Conservation (phyloP, 176 grass and related monocot species). For the Elaeis guineensis region DNA sequence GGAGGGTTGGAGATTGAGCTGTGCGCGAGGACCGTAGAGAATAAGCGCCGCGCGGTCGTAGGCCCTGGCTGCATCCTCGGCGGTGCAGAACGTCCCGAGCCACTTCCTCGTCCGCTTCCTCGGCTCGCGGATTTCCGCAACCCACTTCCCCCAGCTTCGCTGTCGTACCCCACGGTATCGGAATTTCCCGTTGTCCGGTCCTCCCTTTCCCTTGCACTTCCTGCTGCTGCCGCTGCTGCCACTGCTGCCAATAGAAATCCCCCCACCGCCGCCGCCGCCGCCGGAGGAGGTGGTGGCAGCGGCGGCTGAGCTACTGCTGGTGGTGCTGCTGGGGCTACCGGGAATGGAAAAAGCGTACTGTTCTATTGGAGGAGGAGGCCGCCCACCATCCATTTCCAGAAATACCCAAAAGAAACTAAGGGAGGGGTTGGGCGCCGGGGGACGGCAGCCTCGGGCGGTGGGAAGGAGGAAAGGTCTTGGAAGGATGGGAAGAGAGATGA, state of each 20-base stretch:
- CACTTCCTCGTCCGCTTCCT: constrained; percentile 70
- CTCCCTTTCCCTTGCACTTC: constrained; percentile 47
- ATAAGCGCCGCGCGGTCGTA: constrained; percentile 85
- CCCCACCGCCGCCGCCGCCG: constrained; percentile 1
- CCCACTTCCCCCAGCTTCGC: constrained; percentile 79
- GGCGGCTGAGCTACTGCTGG: not conserved
- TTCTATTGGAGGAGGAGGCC: not conserved
- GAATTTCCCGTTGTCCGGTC: constrained; percentile 77
- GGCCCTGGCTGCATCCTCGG: constrained; percentile 80
- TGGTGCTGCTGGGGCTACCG: constrained; percentile 6
- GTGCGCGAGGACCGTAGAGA: constrained; percentile 64
- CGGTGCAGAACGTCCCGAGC: constrained; percentile 91
- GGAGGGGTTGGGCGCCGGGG: constrained; percentile 10
- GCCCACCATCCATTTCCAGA: not conserved
- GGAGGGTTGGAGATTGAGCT: constrained; percentile 65
- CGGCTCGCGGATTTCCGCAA: constrained; percentile 67
- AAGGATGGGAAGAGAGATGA: not conserved
- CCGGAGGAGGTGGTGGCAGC: not conserved
- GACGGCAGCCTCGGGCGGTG: not conserved
- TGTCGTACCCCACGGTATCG: constrained; percentile 60
- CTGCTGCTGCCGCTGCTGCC: constrained; percentile 20
- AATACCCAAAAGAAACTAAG: constrained; percentile 6
- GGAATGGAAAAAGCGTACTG: constrained; percentile 1
- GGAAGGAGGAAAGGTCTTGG: not conserved
- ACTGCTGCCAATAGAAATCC: not conserved